Conservation (phyloP, 805 yeast genomes). For the Saturnispora zaruensis region DNA sequence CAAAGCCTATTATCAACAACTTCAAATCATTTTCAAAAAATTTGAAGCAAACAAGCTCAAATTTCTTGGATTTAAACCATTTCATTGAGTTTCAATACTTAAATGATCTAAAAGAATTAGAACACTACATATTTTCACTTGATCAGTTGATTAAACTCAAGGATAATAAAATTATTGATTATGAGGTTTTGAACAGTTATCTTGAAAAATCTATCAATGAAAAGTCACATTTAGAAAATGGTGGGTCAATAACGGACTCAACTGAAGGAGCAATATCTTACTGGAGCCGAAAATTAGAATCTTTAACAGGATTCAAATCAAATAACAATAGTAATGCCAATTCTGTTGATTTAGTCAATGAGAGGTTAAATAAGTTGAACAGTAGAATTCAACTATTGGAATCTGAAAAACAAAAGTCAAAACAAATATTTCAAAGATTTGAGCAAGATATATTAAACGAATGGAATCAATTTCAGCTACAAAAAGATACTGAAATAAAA, state of each 20-base stretch:
- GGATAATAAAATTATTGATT: constrained; percentile 86
- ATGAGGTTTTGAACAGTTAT: constrained; percentile 78
- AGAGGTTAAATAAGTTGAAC: constrained; percentile 34
- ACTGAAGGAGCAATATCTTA: constrained; percentile 30
- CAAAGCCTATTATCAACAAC: constrained; percentile 22
- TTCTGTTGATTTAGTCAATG: constrained; percentile 35
- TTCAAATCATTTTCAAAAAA: constrained; percentile 32
- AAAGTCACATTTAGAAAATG: constrained; percentile 31
- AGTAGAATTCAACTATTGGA: constrained; percentile 35
- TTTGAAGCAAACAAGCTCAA: constrained; percentile 30
- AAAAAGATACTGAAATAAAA: constrained; percentile 71
- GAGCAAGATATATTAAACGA: constrained; percentile 41
- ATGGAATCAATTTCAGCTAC: constrained; percentile 63
- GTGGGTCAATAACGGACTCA: constrained; percentile 29
- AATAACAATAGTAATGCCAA: constrained; percentile 17
- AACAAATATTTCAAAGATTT: constrained; percentile 37
- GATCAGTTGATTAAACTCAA: constrained; percentile 68
- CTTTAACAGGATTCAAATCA: constrained; percentile 34
- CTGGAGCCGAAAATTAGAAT: constrained; percentile 40
- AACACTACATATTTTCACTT: constrained; percentile 63
- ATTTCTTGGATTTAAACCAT: constrained; percentile 27
- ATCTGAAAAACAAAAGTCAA: constrained; percentile 36
- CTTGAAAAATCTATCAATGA: constrained; percentile 63
- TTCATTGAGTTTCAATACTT: constrained; percentile 72
- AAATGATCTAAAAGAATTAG: constrained; percentile 76